phyloP scores from a whole-genome alignment of 1,284 basidiomycete genomes.

The Ceratobasidium sp. region DNA sequence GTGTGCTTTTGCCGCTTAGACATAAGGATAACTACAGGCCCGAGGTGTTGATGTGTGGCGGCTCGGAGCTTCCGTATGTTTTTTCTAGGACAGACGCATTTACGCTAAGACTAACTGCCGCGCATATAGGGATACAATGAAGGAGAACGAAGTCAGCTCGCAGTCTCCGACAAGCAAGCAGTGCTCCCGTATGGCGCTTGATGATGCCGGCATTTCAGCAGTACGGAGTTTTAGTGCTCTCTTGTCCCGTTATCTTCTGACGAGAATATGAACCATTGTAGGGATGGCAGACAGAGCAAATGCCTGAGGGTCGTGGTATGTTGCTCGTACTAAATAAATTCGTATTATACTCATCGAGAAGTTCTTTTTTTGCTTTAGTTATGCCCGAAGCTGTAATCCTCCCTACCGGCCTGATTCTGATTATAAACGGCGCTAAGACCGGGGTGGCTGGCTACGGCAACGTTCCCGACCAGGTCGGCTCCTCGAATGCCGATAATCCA shows the following conservation, averaged over 20 bases:
- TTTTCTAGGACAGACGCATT: not conserved
- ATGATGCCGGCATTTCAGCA: conserved; percentile 70
- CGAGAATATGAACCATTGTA: conserved; percentile 44
- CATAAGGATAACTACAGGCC: conserved; percentile 74
- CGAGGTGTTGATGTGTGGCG: conserved; percentile 84
- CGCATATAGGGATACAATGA: conserved; percentile 51
- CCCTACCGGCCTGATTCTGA: conserved; percentile 81
- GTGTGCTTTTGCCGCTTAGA: conserved; percentile 78
- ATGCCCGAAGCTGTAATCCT: conserved; percentile 86
- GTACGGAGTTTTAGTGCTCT: not conserved
- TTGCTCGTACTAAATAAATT: conserved; percentile 20
- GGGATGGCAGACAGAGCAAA: conserved; percentile 81
- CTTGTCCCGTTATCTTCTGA: no score
- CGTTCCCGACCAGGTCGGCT: conserved; percentile 72
- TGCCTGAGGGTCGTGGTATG: conserved; percentile 72
- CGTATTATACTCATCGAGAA: no score
- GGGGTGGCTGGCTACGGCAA: conserved; percentile 92
- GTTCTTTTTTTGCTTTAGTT: no score
- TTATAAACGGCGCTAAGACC: conserved; percentile 81
- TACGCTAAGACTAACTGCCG: conserved; percentile 53
- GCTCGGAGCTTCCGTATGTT: conserved; percentile 61
- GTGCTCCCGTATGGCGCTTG: conserved; percentile 78
- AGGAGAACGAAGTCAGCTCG: conserved; percentile 50
- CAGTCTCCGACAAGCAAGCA: conserved; percentile 62
- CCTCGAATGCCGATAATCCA: conserved; percentile 85